Base-by-base conservation (phyloP, 2,329 filamentous ascomycete genomes). In the Ascochyta pisi region DNA sequence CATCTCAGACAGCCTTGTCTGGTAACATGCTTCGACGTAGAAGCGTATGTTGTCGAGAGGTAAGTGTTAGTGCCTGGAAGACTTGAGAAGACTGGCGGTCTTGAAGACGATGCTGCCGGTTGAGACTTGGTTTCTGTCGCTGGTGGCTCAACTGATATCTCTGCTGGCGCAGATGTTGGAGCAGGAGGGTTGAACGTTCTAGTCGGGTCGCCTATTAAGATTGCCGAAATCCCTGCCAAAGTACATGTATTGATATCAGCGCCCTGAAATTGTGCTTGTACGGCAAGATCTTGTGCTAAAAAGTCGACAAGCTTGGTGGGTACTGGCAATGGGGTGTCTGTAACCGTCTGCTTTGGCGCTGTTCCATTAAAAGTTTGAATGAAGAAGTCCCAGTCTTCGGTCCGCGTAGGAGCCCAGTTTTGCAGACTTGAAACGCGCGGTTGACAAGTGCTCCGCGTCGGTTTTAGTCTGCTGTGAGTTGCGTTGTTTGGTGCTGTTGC, bases 171-270 rank as follows among this genome's bases (percentile, higher is more conserved):
- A 9, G 52, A 22, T 15, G 60, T n/a, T 16, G 51, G 45, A 46
- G 46, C 22, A 12, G 42, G 48, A 12, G 37, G 41, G 12, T 16
- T 23, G 3, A 56, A 43, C 4, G 48, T 44, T 16, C 40, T 55
- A 22, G 27, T 41, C n/a, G 57, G 53, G 6, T 37, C 15, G n/a
- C 46, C 40, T 22, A 44, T n/a, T 19, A 51, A n/a, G 3, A 43
- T 22, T 12, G 40, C 51, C 8, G 34, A 27, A 4, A 27, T 40
- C 1, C 34, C 27, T 40, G 45, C 38, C 19, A 50, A 24, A 15
- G 53, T 70, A 57, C 72, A 75, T 1, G 69, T 71, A 16, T 65
- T 64, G 16, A 74, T 68, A 53, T 75, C 60, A 6, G 65, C 62
- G 4, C 68, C 67, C n/a, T 52, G 54, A 40, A 67, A 75, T 7